These are phyloP conservation scores for Calendula officinalis DNA, from an alignment of 129 eudicot species.

Conservation along the genomic window DNA sequence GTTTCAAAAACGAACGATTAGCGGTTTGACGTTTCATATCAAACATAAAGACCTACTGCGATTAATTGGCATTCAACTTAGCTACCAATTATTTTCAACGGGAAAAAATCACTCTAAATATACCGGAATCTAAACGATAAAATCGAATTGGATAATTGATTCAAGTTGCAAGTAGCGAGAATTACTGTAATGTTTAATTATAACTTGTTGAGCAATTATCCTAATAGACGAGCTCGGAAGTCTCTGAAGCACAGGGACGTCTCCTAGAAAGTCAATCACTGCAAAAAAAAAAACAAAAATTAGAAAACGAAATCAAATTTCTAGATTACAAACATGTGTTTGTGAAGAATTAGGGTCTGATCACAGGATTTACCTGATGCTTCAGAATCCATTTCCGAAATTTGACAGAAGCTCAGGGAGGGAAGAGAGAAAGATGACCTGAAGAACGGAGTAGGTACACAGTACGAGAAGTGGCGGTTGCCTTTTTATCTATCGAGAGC, in stretches of 20 bases:
- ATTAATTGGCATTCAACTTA: too few relatives aligned
- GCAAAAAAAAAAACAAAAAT: constrained; percentile 18
- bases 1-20: too few relatives aligned
- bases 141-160: background rate
- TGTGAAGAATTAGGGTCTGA: constrained; percentile 10
- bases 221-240: constrained; percentile 53
- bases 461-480: too few relatives aligned
- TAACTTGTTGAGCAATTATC: constrained; percentile 38
- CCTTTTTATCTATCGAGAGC: too few relatives aligned
- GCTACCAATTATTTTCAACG: background rate
- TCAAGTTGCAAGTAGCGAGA: constrained; percentile 6
- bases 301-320: constrained; percentile 1
- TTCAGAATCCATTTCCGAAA: constrained; percentile 19
- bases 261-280: constrained; percentile 53
- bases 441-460: background rate
- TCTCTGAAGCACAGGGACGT: constrained; percentile 56
- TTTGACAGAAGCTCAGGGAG: constrained; percentile 4
- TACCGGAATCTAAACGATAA: background rate
- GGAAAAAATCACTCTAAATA: background rate
- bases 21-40: too few relatives aligned
- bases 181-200: constrained; percentile 38
- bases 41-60: too few relatives aligned
- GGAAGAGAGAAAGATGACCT: background rate
- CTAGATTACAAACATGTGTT: background rate
- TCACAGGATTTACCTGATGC: constrained; percentile 19